Evolutionary conservation across 345 rosid genomes (phyloP), one percentile per base, ranked within the genome.

Genomic region (Mangifera indica): DNA sequence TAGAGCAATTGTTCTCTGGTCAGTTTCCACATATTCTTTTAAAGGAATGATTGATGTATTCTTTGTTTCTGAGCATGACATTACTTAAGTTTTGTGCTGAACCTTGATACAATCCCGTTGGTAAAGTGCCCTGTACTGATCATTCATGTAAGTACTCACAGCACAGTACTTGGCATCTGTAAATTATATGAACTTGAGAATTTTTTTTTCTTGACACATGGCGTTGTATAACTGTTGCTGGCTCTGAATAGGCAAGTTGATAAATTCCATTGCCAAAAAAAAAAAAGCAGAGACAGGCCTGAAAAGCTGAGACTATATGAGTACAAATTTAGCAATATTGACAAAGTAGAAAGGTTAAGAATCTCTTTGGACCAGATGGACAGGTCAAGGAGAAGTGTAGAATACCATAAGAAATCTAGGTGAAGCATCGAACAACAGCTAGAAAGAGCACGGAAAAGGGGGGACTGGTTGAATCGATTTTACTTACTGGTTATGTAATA

Each of bases 51-150:
- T 44, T 32, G 22, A 63, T 52, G 11, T 62, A 26, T 24, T 25
- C 25, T 14, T 15, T 20, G n/a, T 59, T 13, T 55, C 42, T 72
- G 25, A 64, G 20, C 29, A 44, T 67, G 62, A 66, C 34, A 48
- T 72, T 60, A 37, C 15, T 14, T 60, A 48, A 12, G 20, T 24
- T 29, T 60, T 83, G 46, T 82, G 72, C 88, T 92, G 98, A 93
- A 92, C 81, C 80, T 92, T 71, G 98, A 92, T 84, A 93, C 92
- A 82, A 93, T 93, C 74, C 84, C 92, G 7, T 65, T 86, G 78
- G 97, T 92, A 74, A 87, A 89, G 87, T 90, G 97, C 80, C 97
- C 97, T 17, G 97, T 91, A 75, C 88, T 93, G 67, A 86, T 93
- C 51, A 87, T 93, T 78, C 98, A 93, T 81, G 98, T 93, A 85